Evolutionary conservation across 148 eudicot species (phyloP), one percentile per base, ranked within the genome.

Genomic region (Drosera capensis): DNA sequence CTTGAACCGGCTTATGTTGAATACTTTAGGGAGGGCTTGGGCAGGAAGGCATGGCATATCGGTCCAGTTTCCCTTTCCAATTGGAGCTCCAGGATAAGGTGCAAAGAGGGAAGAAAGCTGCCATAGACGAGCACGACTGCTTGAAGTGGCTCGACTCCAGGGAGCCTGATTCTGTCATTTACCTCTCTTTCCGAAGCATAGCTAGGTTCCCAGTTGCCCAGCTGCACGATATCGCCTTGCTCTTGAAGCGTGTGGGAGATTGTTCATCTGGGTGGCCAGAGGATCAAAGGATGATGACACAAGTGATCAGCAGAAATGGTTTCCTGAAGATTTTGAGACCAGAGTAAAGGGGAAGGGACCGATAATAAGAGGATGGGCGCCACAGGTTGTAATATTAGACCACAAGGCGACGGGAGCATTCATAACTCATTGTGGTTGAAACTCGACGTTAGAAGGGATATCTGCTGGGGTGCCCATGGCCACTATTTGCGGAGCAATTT

Each of bases 221-320:
- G 22, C 24, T 77, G 30, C 40, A 52, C 2, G 81, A 81, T 45
- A 64, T 69, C 3, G 85, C 93, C 0, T 48, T 38, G 85, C 66
- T n/a, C 59, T 77, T 2, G 85, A 81, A 55, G 56, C 58, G 4
- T 68, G 73, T 0, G 68, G 51, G 15, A 68, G 62, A 40, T 46
- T 60, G 3, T 78, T 81, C 62, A 50, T 81, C 0, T 81, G 85
- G 93, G 93, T 65, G 0, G 74, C 77, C 20, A 59, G 70, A 41
- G 64, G 19, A 8, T n/a, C 11, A 14, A 30, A 1, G 39, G 56
- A 25, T 11, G 26, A 24, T 13, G 21, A 29, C 8, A 11, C 13
- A 25, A 39, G 4, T 0, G 37, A 17, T 8, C 64, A 71, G n/a
- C n/a, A n/a, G 16, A 55, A 66, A 3, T 68, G 75, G 75, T 8